Conservation (phyloP, 768 basidiomycete species). For the Russula vinacea region DNA sequence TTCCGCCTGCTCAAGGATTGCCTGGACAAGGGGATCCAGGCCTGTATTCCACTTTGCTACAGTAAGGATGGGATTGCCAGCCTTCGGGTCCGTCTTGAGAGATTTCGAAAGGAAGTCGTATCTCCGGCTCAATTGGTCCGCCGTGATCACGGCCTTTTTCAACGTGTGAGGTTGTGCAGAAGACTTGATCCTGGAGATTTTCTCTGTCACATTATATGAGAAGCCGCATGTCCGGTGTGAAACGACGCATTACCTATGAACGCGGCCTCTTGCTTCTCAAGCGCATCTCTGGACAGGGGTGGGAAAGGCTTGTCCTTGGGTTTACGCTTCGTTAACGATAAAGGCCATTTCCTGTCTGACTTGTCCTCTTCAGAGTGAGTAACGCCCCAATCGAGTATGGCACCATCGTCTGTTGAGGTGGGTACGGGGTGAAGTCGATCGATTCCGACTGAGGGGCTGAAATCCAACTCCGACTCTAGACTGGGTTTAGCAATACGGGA, state of each 20-base stretch:
- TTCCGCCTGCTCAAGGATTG: constrained; percentile 60
- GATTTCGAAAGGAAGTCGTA: constrained; percentile 54
- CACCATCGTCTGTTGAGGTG: constrained; percentile 62
- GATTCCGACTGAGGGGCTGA: constrained; percentile 59
- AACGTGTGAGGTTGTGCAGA: constrained; percentile 51
- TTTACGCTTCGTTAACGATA: constrained; percentile 57
- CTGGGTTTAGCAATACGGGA: constrained; percentile 27
- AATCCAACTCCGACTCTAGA: constrained; percentile 55
- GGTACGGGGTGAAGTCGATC: constrained; percentile 61
- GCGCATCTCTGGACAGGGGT: constrained; percentile 42
- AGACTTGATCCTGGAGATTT: constrained; percentile 51
- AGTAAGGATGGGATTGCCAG: constrained; percentile 46
- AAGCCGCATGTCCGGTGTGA: neutral
- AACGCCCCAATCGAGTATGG: constrained; percentile 74
- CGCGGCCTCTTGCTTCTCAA: constrained; percentile 58
- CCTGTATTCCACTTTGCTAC: constrained; percentile 60
- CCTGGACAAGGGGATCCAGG: constrained; percentile 47
- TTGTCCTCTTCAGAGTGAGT: constrained; percentile 52
- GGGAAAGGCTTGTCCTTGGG: constrained; percentile 54
- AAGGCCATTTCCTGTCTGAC: constrained; percentile 58
- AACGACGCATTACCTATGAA: constrained; percentile 48
- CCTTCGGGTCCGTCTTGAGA: constrained; percentile 35
- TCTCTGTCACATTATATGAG: constrained; percentile 43
- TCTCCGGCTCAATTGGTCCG: constrained; percentile 61
- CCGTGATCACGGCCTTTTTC: constrained; percentile 61